phyloP scores from a whole-genome alignment of 1,139 yeast species.

The Yamadazyma trypodendri region DNA sequence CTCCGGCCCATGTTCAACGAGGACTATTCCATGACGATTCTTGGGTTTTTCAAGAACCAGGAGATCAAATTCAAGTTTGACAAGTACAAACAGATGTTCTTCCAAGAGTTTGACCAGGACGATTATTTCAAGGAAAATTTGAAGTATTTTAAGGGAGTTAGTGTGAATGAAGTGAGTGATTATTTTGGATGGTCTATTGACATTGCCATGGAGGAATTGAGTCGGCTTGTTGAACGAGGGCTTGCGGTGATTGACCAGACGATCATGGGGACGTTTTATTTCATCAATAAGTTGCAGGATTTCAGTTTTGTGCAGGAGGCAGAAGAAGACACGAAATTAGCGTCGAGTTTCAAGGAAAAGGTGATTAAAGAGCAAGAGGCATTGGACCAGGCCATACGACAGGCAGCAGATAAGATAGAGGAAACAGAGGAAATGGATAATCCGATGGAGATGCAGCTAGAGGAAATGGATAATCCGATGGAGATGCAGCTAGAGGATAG shows the following conservation, averaged over 20 bases:
- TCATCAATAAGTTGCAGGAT: conserved; percentile 27
- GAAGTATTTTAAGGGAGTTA: conserved; percentile 31
- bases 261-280: conserved; percentile 55
- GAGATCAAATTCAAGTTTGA: conserved; percentile 27
- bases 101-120: conserved; percentile 20
- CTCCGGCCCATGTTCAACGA: conserved; percentile 23
- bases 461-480: conserved; percentile 1
- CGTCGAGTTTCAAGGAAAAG: conserved; percentile 1
- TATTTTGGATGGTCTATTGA: conserved; percentile 62
- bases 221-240: conserved; percentile 57
- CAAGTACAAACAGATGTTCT: conserved; percentile 23
- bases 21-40: conserved; percentile 25
- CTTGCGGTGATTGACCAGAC: conserved; percentile 65
- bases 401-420: neutral
- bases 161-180: conserved; percentile 38
- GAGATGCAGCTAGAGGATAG: conserved; percentile 1
- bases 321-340: conserved; percentile 7
- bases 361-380: conserved; percentile 6
- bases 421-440: neutral
- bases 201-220: conserved; percentile 67
- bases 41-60: conserved; percentile 22
- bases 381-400: conserved; percentile 1
- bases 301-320: conserved; percentile 11
- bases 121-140: conserved; percentile 23
- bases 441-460: conserved; percentile 3